These are phyloP conservation scores for Neurospora intermedia DNA, from an alignment of 495 filamentous ascomycete genomes.

Conservation along the genomic window DNA sequence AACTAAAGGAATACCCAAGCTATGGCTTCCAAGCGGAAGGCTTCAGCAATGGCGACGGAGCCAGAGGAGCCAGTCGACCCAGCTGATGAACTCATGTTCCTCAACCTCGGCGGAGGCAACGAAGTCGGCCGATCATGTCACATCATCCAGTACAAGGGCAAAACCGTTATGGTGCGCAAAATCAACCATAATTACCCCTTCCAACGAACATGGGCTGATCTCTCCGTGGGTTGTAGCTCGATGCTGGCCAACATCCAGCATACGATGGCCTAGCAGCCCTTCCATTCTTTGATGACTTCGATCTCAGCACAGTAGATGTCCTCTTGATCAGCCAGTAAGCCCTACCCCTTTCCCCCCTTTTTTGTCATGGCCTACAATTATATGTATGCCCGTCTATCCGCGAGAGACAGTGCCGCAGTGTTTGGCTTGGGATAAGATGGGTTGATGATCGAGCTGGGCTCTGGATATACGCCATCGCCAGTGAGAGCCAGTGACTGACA, in stretches of 20 bases:
- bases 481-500: not conserved
- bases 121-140: conserved; percentile 96
- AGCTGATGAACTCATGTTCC: conserved; percentile 81
- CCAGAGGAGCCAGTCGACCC: conserved; percentile 66
- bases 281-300: conserved; percentile 97
- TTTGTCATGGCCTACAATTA: not conserved
- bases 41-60: conserved; percentile 48
- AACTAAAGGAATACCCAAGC: not conserved
- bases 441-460: conserved; percentile 11
- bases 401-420: conserved; percentile 5
- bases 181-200: not conserved
- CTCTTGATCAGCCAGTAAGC: conserved; percentile 96
- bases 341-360: conserved; percentile 14
- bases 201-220: conserved; percentile 6
- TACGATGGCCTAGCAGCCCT: conserved; percentile 89
- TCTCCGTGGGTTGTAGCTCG: conserved; percentile 48
- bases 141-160: conserved; percentile 97
- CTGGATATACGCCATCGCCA: conserved; percentile 1
- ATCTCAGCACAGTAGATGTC: conserved; percentile 92
- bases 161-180: conserved; percentile 84
- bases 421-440: conserved; percentile 12
- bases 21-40: conserved; percentile 73
- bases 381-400: not conserved
- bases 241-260: conserved; percentile 94
- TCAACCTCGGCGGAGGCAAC: conserved; percentile 89